Percentiles rank a stretch among this genome's conserved stretches.
Conservation (phyloP, 2,329 filamentous ascomycete genomes). For the Colletotrichum liriopes region DNA sequence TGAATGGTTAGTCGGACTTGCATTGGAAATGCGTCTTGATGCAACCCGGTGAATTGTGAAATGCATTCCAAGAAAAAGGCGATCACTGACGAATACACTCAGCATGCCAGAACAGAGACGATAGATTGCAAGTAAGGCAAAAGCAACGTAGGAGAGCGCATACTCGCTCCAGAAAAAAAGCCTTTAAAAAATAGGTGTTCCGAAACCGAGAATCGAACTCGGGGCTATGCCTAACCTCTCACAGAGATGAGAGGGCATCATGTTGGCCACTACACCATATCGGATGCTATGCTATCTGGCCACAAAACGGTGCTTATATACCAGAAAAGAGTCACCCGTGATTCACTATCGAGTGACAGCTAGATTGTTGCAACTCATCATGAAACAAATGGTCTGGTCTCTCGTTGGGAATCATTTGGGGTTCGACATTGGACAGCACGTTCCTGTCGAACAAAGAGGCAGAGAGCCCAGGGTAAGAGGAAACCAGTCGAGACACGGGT, state of each 20-base stretch:
- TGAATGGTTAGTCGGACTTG: too few species aligned
- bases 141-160: too few species aligned
- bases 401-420: not conserved
- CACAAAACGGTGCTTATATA: too few species aligned
- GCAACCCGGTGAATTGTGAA: too few species aligned
- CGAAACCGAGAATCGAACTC: constrained; percentile 32
- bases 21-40: not conserved
- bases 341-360: accelerated
- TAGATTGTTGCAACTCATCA: not conserved
- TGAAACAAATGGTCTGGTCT: not conserved
- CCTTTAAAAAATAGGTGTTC: not conserved
- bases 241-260: constrained; percentile 13
- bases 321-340: too few species aligned
- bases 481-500: not conserved
- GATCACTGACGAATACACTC: too few species aligned
- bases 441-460: not conserved
- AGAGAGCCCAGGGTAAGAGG: too few species aligned
- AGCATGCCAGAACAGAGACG: too few species aligned
- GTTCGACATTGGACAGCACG: too few species aligned
- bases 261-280: constrained; percentile 28
- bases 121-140: not conserved
- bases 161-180: not conserved
- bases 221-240: constrained; percentile 24
- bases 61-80: too few species aligned
- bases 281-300: not conserved